Conservation (phyloP, 2,329 filamentous ascomycete genomes). For the Trichophyton mentagrophytes region DNA sequence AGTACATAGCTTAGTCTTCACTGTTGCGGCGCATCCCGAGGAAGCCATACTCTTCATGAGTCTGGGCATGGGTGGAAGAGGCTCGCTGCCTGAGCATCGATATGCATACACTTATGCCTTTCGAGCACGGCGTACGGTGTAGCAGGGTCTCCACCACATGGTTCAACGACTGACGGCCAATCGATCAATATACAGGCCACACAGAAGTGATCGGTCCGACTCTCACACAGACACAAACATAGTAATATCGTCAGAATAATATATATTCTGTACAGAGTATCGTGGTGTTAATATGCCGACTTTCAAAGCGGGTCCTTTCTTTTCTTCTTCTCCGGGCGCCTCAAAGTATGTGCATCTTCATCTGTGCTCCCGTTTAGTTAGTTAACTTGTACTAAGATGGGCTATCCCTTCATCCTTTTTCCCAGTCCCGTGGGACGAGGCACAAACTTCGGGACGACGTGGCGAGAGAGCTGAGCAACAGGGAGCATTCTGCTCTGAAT, state of each 20-base stretch:
- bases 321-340: neutral
- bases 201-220: neutral
- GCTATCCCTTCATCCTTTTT: neutral
- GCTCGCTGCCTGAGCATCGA: neutral
- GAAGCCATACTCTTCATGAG: neutral
- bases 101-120: neutral
- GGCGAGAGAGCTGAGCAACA: neutral
- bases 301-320: neutral
- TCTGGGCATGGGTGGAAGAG: neutral
- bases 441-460: conserved; percentile 10
- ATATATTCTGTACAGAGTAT: neutral
- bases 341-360: neutral
- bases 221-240: neutral
- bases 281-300: neutral
- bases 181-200: neutral
- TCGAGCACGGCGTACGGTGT: neutral
- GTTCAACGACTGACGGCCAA: neutral
- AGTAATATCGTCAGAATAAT: neutral
- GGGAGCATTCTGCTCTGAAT: neutral
- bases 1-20: neutral
- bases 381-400: neutral
- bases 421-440: conserved; percentile 2
- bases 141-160: neutral
- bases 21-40: neutral
- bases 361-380: neutral